Base-by-base conservation (phyloP, 2,329 filamentous ascomycete species). In the Cladophialophora bantiana region DNA sequence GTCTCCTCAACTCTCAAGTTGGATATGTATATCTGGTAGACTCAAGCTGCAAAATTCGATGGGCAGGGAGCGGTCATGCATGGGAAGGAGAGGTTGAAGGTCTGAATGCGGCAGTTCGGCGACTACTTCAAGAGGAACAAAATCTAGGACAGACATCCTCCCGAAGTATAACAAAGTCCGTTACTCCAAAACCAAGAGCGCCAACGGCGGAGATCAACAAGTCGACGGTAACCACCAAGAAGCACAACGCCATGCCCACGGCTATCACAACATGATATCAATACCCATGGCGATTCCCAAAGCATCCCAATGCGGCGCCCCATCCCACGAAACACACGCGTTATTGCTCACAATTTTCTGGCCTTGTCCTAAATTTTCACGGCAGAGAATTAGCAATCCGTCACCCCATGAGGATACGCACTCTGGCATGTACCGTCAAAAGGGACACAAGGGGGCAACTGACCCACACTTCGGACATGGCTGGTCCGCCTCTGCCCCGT, bases 11-110 rank as follows among this genome's bases (percentile, higher is more conserved):
- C 79, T 89, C 88, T 72, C 96, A 94, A 79, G 94, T 97, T 38
- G 94, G 94, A 42, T 98, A 97, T 80, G 90, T 94, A 4, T 99
- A 97, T 79, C 84, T 99, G 56, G 84, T 99, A 66, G 95, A 99
- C 77, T 84, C 89, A 69, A 84, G 94, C 70, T 97, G 93, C 78
- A 91, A 89, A 79, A 96, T 99, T 73, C 87, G 95, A 64, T 99
- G 95, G 95, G 95, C 94, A 0, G 95, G 92, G 3, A 96, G 93
- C 69, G 82, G 78, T 45, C 75, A 79, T 59, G 79, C 81, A 13
- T 76, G 81, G 66, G 71, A 75, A 36, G 74, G 72, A 26, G 80
- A 81, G 75, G 72, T 80, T 70, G 77, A 80, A 62, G 77, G 75
- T 15, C 72, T 84, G 68, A 81, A 83, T 63, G 74, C 76, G 32